Percentiles rank a stretch among this genome's conserved stretches.
These are phyloP conservation scores for Malassezia dermatis DNA, from an alignment of 1,284 basidiomycete species.

Conservation along the genomic window DNA sequence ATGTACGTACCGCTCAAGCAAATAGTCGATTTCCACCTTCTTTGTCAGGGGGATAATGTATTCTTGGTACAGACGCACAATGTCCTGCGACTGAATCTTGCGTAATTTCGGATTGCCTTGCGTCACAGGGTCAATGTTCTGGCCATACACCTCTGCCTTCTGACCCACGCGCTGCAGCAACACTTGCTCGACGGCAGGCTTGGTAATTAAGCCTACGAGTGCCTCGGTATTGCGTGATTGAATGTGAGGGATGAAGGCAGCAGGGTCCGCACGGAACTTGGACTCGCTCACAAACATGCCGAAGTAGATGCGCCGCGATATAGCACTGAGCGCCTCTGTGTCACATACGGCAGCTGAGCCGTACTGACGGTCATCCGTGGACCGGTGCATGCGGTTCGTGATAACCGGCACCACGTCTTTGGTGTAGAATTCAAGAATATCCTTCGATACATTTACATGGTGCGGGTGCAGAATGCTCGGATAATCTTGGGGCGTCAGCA, in stretches of 20 bases:
- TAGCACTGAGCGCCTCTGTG: conserved; percentile 81
- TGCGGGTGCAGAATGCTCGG: conserved; percentile 67
- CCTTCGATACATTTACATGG: conserved; percentile 76
- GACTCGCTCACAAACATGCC: conserved; percentile 98
- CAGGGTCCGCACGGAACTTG: conserved; percentile 76
- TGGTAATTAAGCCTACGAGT: conserved; percentile 73
- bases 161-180: conserved; percentile 75
- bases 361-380: conserved; percentile 89
- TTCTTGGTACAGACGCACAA: conserved; percentile 82
- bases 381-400: conserved; percentile 52
- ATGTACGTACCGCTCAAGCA: conserved; percentile 22
- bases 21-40: conserved; percentile 73
- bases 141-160: conserved; percentile 85
- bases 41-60: conserved; percentile 95
- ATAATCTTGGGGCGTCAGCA: conserved; percentile 66
- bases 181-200: conserved; percentile 82
- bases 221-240: conserved; percentile 63
- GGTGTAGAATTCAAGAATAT: conserved; percentile 81
- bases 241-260: conserved; percentile 84
- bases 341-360: conserved; percentile 88
- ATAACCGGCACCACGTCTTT: conserved; percentile 70
- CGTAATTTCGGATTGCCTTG: neutral
- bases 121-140: conserved; percentile 59
- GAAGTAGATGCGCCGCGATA: conserved; percentile 92
- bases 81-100: conserved; percentile 85